Base-by-base conservation (phyloP, 257 asterid genomes). In the Gynochthodes officinalis region DNA sequence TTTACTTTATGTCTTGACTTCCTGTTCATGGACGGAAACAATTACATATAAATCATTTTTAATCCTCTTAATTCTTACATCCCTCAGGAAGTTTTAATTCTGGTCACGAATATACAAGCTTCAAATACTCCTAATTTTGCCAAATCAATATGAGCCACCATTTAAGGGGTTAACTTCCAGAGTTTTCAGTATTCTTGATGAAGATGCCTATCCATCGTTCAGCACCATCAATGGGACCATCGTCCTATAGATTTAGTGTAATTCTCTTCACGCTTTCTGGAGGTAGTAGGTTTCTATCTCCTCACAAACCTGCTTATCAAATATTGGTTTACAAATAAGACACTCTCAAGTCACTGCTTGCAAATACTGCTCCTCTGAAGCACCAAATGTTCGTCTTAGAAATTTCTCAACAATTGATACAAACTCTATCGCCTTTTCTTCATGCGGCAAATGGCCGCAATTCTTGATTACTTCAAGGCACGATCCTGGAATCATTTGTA, bases 371-470 rank as follows among this genome's bases (percentile, higher is more conserved):
- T 84, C 90, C 53, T 81, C 87, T 63, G 84, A 77, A 67, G 73
- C 81, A 32, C 88, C 88, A 66, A 84, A 80, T 64, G 76, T 82
- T 67, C 70, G 71, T 5, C 70, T 85, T 58, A 91, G 84, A 82
- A 94, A 94, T 72, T 82, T 85, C 69, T 83, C 89, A 55, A 95
- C 88, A 64, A 88, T 75, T 14, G 97, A 80, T 27, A 89, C 83
- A 67, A 95, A 95, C 82, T 95, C 96, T 37, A 89, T 86, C 16
- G 88, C 76, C 86, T 85, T 95, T 78, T 95, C 99, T 90, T 90
- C 98, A 65, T 88, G 97, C 32, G 99, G 99, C 72, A 92, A 73
- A 81, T 95, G 99, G 72, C 99, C 98, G 73, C 98, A 95, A 3
- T 89, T 88, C 89, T 85, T 85, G 86, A 95, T 95, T 64, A 84